phyloP scores from a whole-genome alignment of 768 basidiomycete species.

The Phaffia australis region DNA sequence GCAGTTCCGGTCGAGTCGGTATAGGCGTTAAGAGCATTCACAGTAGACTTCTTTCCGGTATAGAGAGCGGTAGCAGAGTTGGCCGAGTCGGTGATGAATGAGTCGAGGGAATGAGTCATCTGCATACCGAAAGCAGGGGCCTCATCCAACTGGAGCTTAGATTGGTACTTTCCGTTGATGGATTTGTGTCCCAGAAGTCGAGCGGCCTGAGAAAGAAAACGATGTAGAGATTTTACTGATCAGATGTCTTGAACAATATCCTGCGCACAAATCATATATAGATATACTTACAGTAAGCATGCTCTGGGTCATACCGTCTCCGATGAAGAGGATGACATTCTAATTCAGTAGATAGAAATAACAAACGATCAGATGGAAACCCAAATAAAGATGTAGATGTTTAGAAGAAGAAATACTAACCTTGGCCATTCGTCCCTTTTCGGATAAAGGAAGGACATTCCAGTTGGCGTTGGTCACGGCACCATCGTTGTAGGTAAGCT shows the following conservation, averaged over 20 bases:
- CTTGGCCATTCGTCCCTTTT: conserved; percentile 33
- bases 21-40: conserved; percentile 40
- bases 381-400: no score
- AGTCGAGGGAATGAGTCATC: conserved; percentile 37
- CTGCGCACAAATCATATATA: no score
- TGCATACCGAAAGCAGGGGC: conserved; percentile 28
- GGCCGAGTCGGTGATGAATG: conserved; percentile 40
- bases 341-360: no score
- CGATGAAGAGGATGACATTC: conserved; percentile 40
- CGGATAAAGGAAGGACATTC: conserved; percentile 33
- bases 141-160: conserved; percentile 31
- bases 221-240: neutral
- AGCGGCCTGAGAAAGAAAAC: conserved; percentile 36
- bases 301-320: conserved; percentile 31
- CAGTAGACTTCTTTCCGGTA: conserved; percentile 38
- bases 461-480: conserved; percentile 36
- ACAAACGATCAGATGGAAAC: no score
- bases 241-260: no score
- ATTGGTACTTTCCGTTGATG: conserved; percentile 39
- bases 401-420: no score
- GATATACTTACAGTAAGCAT: no score
- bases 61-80: conserved; percentile 40
- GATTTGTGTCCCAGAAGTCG: conserved; percentile 40
- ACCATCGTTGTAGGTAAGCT: conserved; percentile 36
- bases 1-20: conserved; percentile 33